phyloP scores from a whole-genome alignment of 176 grass and related monocot genomes.

The Thalia dealbata region DNA sequence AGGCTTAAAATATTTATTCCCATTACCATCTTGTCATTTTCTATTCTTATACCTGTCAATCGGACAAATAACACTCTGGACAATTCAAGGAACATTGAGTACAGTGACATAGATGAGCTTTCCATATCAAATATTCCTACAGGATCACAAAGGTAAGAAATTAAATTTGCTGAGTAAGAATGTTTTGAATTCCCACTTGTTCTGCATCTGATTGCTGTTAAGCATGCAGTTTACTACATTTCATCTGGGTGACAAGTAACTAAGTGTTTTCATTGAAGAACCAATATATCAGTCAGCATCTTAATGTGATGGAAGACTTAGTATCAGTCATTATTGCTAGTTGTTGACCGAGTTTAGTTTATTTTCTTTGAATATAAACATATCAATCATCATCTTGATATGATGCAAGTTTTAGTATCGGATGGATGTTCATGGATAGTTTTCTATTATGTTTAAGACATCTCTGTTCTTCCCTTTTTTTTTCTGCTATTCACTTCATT shows the following conservation, averaged over 20 bases:
- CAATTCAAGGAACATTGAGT: constrained; percentile 21
- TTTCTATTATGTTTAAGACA: too few relatives aligned
- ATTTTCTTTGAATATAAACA: too few relatives aligned
- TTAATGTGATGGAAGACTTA: background rate
- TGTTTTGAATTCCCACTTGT: background rate
- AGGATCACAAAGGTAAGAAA: constrained; percentile 60
- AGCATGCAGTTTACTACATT: background rate
- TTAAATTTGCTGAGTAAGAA: background rate
- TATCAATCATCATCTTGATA: too few relatives aligned
- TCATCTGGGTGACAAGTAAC: background rate
- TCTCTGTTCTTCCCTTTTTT: too few relatives aligned
- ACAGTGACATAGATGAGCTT: constrained; percentile 72
- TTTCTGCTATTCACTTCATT: too few relatives aligned
- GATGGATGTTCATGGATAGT: too few relatives aligned
- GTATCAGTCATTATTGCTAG: too few relatives aligned
- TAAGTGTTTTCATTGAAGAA: background rate
- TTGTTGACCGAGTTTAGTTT: too few relatives aligned
- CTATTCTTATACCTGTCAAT: constrained; percentile 82
- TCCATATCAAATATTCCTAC: constrained; percentile 90
- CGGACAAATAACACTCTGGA: constrained; percentile 79
- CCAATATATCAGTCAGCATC: background rate
- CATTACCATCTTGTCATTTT: constrained; percentile 69
- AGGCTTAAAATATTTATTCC: constrained; percentile 97
- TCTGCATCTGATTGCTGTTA: constrained; percentile 15
- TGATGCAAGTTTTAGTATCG: too few relatives aligned